These are phyloP conservation scores for Tricholoma sp. DNA, from an alignment of 768 basidiomycete genomes.

Conservation along the genomic window DNA sequence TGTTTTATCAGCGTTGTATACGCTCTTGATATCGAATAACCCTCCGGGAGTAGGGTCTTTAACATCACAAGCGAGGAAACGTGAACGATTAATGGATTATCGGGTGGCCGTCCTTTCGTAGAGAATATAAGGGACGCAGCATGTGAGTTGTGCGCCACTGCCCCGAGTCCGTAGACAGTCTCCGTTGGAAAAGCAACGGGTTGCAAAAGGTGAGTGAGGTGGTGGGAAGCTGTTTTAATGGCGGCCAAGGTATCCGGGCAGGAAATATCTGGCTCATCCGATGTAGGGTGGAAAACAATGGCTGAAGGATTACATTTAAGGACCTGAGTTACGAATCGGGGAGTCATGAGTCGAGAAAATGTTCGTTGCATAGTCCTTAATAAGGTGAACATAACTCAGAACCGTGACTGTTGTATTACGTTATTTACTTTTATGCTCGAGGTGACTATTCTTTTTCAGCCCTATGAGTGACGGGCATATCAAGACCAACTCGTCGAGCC, in stretches of 20 bases:
- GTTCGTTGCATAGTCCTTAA: conserved; percentile 27
- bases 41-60: conserved; percentile 58
- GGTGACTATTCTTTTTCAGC: conserved; percentile 13
- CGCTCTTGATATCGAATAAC: conserved; percentile 52
- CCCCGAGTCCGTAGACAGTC: conserved; percentile 98
- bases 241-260: conserved; percentile 47
- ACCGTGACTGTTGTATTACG: conserved; percentile 14
- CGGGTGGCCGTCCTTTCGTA: conserved; percentile 87
- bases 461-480: conserved; percentile 59
- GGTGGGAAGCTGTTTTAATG: conserved; percentile 50
- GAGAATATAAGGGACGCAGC: conserved; percentile 76
- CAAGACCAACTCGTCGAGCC: conserved; percentile 79
- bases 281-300: conserved; percentile 47
- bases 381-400: conserved; percentile 18
- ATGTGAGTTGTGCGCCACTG: conserved; percentile 58
- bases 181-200: conserved; percentile 93
- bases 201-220: conserved; percentile 42
- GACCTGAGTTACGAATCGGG: conserved; percentile 28
- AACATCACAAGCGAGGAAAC: conserved; percentile 87
- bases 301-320: conserved; percentile 59
- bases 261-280: conserved; percentile 43
- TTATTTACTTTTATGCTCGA: conserved; percentile 8
- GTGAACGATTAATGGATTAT: conserved; percentile 98
- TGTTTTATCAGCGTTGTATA: conserved; percentile 72
- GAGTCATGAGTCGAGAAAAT: conserved; percentile 19